Base-by-base conservation (phyloP, 345 rosid species). In the Iberis pinnata region DNA sequence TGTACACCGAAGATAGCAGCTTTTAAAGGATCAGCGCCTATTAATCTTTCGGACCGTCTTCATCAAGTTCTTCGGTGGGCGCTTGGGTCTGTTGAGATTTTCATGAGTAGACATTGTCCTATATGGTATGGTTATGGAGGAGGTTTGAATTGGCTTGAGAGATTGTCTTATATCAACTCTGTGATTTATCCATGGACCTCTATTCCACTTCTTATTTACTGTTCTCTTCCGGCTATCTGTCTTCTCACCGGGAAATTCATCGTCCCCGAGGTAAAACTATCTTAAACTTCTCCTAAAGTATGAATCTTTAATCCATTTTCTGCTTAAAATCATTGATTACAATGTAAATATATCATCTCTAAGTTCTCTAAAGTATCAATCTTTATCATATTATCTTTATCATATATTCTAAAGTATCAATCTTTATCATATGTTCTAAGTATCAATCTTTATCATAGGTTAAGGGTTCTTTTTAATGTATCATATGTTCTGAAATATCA, bases 91-190 rank as follows among this genome's bases (percentile, higher is more conserved):
- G 73, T 81, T 22, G 85, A 84, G 73, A 81, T 84, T 36, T 77
- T 84, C 69, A 58, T 81, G 56, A 81, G 88, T 43, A 77, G 75
- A 62, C 83, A 84, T 64, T 84, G 93, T 9, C 88, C 88, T 53
- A 65, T 84, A 32, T 84, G 93, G 93, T 77, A 81, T 51, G 93
- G 88, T 14, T 81, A 81, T 3, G 85, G 85, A 60, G 88, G 83
- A 0, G 80, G 81, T 29, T 66, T 84, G 71, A 80, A 81, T 65
- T 74, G 72, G 69, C 60, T 84, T 41, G 83, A 84, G 70, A 78
- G 81, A 35, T 20, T 84, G 56, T 77, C 93, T 33, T 84, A 81
- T 67, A 79, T 84, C 48, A 75, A 77, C 55, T 73, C 84, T 12
- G 78, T 73, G 6, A 39, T 79, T 5, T 84, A 76, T 65, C 88